These are phyloP conservation scores for Globisporangium canariense DNA, from an alignment of 352 stramenopile genomes.

Conservation along the genomic window DNA sequence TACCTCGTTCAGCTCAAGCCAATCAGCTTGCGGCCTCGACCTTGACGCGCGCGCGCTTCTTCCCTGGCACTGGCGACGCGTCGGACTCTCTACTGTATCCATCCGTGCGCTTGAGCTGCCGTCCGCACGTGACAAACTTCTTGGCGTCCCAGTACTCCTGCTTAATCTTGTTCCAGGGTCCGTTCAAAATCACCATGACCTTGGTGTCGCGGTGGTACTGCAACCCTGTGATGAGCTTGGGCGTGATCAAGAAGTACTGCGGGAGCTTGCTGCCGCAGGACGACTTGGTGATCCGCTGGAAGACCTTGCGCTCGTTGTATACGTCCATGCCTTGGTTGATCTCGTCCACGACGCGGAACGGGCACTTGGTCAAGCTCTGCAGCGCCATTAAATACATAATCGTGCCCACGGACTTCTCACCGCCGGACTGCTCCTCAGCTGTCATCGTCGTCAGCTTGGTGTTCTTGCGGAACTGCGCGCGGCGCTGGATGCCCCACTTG, in stretches of 20 bases:
- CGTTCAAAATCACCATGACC: conserved; percentile 87
- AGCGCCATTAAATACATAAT: conserved; percentile 91
- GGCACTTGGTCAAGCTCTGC: conserved; percentile 83
- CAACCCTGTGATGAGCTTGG: conserved; percentile 85
- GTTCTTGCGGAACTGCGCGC: conserved; percentile 84
- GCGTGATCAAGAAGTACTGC: conserved; percentile 89
- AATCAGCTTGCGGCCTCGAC: background rate
- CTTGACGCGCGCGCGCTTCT: conserved; percentile 21
- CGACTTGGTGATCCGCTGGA: conserved; percentile 85
- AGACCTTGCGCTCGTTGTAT: conserved; percentile 89
- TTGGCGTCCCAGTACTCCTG: conserved; percentile 72
- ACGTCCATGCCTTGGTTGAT: conserved; percentile 91
- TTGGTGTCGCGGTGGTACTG: conserved; percentile 85
- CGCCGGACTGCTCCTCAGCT: conserved; percentile 81
- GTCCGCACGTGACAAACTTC: conserved; percentile 43
- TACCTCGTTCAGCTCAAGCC: background rate
- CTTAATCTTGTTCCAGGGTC: conserved; percentile 75
- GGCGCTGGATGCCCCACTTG: conserved; percentile 85
- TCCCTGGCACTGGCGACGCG: background rate
- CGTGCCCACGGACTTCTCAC: conserved; percentile 88
- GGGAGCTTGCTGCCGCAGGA: conserved; percentile 83
- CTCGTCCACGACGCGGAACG: conserved; percentile 86
- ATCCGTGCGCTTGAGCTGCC: conserved; percentile 28
- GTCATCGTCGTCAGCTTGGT: conserved; percentile 84
- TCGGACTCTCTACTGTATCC: background rate